Conservation (phyloP, 148 eudicot genomes). For the Spergularia marina region DNA sequence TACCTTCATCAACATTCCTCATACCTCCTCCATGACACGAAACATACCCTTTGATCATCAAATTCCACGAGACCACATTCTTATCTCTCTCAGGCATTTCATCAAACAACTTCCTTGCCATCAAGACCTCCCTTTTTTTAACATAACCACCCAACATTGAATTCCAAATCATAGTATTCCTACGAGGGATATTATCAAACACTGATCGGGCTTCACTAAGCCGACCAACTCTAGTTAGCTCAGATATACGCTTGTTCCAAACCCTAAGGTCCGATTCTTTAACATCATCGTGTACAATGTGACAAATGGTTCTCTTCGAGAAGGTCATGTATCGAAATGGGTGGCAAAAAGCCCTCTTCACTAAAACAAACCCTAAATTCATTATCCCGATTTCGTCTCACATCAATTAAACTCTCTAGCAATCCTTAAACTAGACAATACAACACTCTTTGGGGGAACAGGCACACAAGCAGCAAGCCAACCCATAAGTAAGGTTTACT, state of each 20-base stretch:
- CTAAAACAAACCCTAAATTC: background rate
- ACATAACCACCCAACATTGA: conserved; percentile 44
- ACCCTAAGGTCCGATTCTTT: conserved; percentile 7
- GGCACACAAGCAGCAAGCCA: too few species aligned
- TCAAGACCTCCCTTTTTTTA: conserved; percentile 28
- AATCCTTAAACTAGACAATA: too few species aligned
- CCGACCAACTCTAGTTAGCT: conserved; percentile 24
- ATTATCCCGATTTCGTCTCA: too few species aligned
- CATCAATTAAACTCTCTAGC: too few species aligned
- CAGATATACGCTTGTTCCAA: conserved; percentile 37
- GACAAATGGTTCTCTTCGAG: conserved; percentile 12
- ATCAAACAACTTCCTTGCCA: conserved; percentile 46
- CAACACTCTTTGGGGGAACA: too few species aligned
- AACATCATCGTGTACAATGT: background rate
- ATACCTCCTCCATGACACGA: conserved; percentile 34
- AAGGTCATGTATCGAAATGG: background rate
- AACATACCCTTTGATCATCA: conserved; percentile 50
- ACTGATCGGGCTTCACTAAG: conserved; percentile 32
- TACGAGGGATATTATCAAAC: conserved; percentile 35
- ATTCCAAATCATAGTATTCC: conserved; percentile 47
- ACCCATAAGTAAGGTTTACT: too few species aligned
- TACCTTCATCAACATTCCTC: conserved; percentile 40
- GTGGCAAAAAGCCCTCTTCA: conserved; percentile 7
- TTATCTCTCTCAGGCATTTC: conserved; percentile 42
- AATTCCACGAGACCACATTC: conserved; percentile 51